Evolutionary conservation across 768 basidiomycete species (phyloP).

Genomic region (Boletus insuetus): DNA sequence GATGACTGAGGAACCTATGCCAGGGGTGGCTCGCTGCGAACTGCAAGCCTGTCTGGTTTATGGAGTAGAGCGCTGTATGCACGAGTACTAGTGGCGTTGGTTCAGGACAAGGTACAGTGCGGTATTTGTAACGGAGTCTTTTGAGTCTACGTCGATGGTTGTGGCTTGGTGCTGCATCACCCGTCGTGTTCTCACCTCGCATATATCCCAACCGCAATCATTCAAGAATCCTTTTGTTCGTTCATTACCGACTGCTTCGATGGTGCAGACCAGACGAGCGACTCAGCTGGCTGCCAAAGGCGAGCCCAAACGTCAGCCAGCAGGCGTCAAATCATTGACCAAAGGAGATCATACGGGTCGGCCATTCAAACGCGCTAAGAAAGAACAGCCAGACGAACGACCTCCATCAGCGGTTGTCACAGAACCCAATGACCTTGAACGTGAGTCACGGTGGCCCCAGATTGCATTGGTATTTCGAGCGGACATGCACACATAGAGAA

Average conservation of each 20-base stretch:
- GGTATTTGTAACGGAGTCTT: too few relatives aligned
- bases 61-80: too few relatives aligned
- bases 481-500: background rate
- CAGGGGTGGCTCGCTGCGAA: too few relatives aligned
- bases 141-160: background rate
- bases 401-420: background rate
- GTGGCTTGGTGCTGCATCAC: background rate
- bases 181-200: background rate
- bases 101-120: too few relatives aligned
- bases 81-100: too few relatives aligned
- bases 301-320: background rate
- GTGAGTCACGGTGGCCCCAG: constrained; percentile 9
- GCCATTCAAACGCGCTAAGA: constrained; percentile 18
- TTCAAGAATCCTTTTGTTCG: background rate
- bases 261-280: constrained; percentile 27
- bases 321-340: background rate
- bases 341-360: background rate
- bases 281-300: constrained; percentile 1
- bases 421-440: background rate
- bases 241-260: background rate
- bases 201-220: background rate
- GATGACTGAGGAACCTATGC: too few relatives aligned
- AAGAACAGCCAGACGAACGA: background rate
- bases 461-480: background rate
- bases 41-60: too few relatives aligned